A percentile compares a stretch with the other conserved stretches of the same genome.
Evolutionary conservation across 768 basidiomycete species (phyloP).

Genomic region (Stropharia rugosoannulata): DNA sequence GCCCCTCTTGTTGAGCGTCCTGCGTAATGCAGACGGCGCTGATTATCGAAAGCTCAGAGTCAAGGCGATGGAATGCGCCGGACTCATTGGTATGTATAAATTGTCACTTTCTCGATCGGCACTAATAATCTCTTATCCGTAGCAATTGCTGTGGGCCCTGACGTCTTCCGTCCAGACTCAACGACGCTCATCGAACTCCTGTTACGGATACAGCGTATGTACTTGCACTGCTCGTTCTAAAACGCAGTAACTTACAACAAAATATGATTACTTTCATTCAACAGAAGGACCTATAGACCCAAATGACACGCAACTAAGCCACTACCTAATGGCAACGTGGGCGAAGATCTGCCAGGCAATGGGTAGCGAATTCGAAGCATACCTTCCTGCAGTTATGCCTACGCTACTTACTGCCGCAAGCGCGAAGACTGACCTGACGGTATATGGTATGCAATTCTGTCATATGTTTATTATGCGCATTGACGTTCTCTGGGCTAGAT

Average conservation of each 20-base stretch:
- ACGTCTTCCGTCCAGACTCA: slow-evolving; percentile 77
- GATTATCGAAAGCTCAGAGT: slow-evolving; percentile 69
- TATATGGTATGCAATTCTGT: slow-evolving; percentile 52
- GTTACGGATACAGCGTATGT: slow-evolving; percentile 74
- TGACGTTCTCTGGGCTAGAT: slow-evolving; percentile 24
- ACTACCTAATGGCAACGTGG: slow-evolving; percentile 87
- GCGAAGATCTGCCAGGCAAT: slow-evolving; percentile 87
- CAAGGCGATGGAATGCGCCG: slow-evolving; percentile 92
- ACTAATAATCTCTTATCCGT: neutral
- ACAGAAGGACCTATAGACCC: slow-evolving; percentile 64
- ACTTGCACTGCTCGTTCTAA: neutral
- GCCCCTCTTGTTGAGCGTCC: slow-evolving; percentile 64
- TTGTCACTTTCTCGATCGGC: neutral
- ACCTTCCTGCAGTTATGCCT: slow-evolving; percentile 84
- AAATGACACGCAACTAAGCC: slow-evolving; percentile 66
- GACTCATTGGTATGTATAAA: slow-evolving; percentile 67
- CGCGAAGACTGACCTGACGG: slow-evolving; percentile 76
- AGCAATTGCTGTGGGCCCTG: slow-evolving; percentile 87
- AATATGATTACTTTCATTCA: slow-evolving; percentile 18
- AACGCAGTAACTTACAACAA: no score
- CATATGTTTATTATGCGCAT: neutral
- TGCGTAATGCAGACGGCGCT: slow-evolving; percentile 66
- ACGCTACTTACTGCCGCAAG: slow-evolving; percentile 70
- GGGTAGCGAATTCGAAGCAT: slow-evolving; percentile 83
- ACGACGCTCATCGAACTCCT: slow-evolving; percentile 68